Conservation (phyloP, 257 asterid species). For the Scutellaria baicalensis region DNA sequence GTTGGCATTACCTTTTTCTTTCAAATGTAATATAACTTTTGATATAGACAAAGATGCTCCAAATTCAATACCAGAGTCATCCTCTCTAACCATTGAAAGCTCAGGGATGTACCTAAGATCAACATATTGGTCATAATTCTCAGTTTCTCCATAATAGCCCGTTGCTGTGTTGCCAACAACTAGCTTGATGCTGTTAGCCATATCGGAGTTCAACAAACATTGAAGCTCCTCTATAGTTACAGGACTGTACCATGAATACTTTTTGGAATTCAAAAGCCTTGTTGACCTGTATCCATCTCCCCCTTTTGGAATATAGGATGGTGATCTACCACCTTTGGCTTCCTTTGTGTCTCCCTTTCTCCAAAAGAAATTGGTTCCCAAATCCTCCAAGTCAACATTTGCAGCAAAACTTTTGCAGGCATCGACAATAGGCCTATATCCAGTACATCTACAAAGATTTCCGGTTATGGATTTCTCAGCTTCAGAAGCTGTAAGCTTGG, state of each 20-base stretch:
- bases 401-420: conserved; percentile 21
- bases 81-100: conserved; percentile 7
- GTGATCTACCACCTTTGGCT: not conserved
- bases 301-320: too few species aligned
- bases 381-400: conserved; percentile 15
- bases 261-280: conserved; percentile 3
- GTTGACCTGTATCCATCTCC: not conserved
- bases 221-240: conserved; percentile 6
- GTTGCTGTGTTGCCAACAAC: conserved; percentile 11
- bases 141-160: conserved; percentile 4
- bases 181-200: not conserved
- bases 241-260: conserved; percentile 9
- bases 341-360: not conserved
- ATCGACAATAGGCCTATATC: conserved; percentile 18
- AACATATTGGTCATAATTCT: conserved; percentile 5
- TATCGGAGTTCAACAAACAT: not conserved
- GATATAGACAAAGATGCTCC: conserved; percentile 18
- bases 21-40: conserved; percentile 3
- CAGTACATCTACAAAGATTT: conserved; percentile 18
- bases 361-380: conserved; percentile 17
- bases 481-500: conserved; percentile 16
- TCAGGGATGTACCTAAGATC: conserved; percentile 14
- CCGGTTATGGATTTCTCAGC: conserved; percentile 13
- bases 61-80: conserved; percentile 5
- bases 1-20: not conserved